Conservation (phyloP, 2,329 filamentous ascomycete species). For the Aciculosporium take region DNA sequence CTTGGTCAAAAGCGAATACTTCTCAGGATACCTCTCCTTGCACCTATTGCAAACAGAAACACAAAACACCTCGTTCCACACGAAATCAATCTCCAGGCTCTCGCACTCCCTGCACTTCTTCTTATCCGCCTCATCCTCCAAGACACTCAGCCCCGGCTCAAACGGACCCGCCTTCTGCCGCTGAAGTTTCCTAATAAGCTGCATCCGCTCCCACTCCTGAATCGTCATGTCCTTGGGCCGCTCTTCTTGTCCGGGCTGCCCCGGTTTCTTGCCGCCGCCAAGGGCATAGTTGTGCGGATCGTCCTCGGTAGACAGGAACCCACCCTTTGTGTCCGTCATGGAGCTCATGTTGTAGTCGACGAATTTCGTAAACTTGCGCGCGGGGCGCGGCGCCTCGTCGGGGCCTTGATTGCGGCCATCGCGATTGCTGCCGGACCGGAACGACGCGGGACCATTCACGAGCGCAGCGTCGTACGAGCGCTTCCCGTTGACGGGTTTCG, state of each 20-base stretch:
- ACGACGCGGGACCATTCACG: constrained; percentile 12
- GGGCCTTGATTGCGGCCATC: constrained; percentile 45
- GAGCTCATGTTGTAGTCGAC: constrained; percentile 97
- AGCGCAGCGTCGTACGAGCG: constrained; percentile 54
- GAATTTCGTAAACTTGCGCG: constrained; percentile 80
- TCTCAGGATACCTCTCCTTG: constrained; percentile 82
- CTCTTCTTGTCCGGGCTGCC: constrained; percentile 27
- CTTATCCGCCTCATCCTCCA: constrained; percentile 47
- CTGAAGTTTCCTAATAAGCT: constrained; percentile 57
- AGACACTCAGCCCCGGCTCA: constrained; percentile 72
- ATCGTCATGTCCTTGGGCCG: constrained; percentile 81
- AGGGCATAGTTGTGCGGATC: constrained; percentile 78
- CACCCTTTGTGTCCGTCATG: constrained; percentile 96
- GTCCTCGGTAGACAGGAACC: constrained; percentile 80
- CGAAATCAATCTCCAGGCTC: constrained; percentile 80
- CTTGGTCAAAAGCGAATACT: constrained; percentile 90
- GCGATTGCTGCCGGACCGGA: constrained; percentile 45
- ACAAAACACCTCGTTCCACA: constrained; percentile 77
- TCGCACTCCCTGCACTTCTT: constrained; percentile 75
- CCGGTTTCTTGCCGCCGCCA: constrained; percentile 29
- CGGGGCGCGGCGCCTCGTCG: constrained; percentile 49
- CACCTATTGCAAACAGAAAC: constrained; percentile 65
- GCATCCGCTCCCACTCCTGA: constrained; percentile 79
- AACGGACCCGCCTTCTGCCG: constrained; percentile 67
- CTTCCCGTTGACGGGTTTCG: constrained; percentile 40